A percentile compares a stretch with the other conserved stretches of the same genome.
phyloP scores from a whole-genome alignment of 202 grass and related monocot species.

The Setaria viridis region DNA sequence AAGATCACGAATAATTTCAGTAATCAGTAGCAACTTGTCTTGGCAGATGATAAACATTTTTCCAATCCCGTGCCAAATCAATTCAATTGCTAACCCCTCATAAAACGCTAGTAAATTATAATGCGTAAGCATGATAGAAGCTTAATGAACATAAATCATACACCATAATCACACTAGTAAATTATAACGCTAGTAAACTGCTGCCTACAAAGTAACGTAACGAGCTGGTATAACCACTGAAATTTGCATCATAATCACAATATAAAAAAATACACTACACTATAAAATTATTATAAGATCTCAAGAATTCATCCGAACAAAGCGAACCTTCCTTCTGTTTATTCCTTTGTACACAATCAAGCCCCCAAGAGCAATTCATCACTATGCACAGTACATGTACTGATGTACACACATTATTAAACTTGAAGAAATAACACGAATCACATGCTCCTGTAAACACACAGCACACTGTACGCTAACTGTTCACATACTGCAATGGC shows the following conservation, averaged over 20 bases:
- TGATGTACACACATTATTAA: not conserved
- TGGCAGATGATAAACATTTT: not conserved
- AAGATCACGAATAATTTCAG: not conserved
- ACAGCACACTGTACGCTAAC: not conserved
- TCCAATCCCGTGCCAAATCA: not conserved
- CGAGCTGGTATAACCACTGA: not conserved
- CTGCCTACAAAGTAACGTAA: not conserved
- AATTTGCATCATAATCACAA: not conserved
- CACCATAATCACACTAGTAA: too few relatives aligned
- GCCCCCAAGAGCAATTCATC: constrained; percentile 9
- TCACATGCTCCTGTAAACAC: not conserved
- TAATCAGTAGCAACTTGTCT: not conserved
- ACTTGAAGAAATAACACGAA: not conserved
- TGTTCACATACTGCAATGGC: not conserved
- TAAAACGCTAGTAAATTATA: not conserved
- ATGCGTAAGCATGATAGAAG: too few relatives aligned
- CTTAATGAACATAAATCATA: too few relatives aligned
- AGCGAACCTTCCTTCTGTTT: not conserved
- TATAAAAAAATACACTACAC: not conserved
- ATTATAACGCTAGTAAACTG: too few relatives aligned
- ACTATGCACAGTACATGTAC: not conserved
- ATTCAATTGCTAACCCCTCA: not conserved
- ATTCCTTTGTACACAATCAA: constrained; percentile 13
- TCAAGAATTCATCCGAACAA: not conserved
- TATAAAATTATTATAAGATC: not conserved